Evolutionary conservation across 108 stramenopile species (phyloP), one percentile per base, ranked within the genome.

Genomic region (Thalassiosira profunda): DNA sequence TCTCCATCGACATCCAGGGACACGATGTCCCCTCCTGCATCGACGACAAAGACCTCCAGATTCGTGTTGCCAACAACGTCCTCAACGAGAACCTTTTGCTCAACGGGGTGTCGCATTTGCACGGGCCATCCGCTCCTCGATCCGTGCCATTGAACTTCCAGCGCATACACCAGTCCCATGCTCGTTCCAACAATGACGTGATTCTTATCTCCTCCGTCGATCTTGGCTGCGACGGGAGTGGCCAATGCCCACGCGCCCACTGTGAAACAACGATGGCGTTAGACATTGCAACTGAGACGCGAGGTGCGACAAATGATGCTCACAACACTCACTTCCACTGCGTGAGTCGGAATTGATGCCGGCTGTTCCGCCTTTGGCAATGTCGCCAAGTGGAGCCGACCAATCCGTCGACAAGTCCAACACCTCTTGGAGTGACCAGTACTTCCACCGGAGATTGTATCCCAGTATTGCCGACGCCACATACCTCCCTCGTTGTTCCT

Each of bases 191-290:
- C 73, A 17, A 93, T 42, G 1, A 90, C 72, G 24, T 90, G 87
- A 18, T 83, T 44, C n/a, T 47, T 79, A 24, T 74, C 81, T 23
- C 83, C 79, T 2, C 89, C 88, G 42, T 93, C 87, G 14, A 93
- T 58, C 42, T 93, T 87, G 6, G 82, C 89, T 41, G 85, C 66
- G 5, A 86, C 76, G 11, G 92, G 92, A n/a, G 80, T 85, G 5
- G 79, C 70, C 36, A 90, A 61, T 18, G 91, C 91, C 72, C 86
- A 93, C 35, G 92, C 92, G 9, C 86, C 89, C 84, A 90, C 74
- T 47, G 12, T 40, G 38, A 12, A 49, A 20, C 8, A 29, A 47
- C 9, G 2, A n/a, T n/a, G n/a, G n/a, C n/a, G 23, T 63, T 14
- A 51, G 47, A 33, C 23, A 49, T 20, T 45, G 18, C 21, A 63